phyloP scores from a whole-genome alignment of 2,329 filamentous ascomycete species.

The Botryotinia narcissicola region DNA sequence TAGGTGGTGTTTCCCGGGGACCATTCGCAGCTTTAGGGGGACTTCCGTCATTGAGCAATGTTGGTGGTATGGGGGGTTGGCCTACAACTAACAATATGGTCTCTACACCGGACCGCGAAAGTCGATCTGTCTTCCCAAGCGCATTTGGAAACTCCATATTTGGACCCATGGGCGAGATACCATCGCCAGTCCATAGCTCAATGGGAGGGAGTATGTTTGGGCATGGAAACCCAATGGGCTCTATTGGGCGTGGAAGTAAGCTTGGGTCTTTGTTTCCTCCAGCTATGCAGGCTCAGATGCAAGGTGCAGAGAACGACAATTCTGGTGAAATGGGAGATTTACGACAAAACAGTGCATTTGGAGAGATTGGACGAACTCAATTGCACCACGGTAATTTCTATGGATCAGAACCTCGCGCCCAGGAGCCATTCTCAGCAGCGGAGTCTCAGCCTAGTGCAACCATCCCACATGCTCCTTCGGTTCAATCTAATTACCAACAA shows the following conservation, averaged over 20 bases:
- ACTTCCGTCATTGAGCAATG: constrained; percentile 53
- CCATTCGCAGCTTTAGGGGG: constrained; percentile 64
- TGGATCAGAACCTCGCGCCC: constrained; percentile 40
- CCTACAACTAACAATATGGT: constrained; percentile 57
- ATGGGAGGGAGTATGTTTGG: constrained; percentile 70
- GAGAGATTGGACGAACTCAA: constrained; percentile 64
- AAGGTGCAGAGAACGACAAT: constrained; percentile 63
- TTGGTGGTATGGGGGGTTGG: constrained; percentile 46
- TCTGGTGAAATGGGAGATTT: constrained; percentile 58
- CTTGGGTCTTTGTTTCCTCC: constrained; percentile 83
- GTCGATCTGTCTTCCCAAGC: constrained; percentile 50
- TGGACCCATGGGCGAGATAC: constrained; percentile 72
- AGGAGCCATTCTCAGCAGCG: constrained; percentile 33
- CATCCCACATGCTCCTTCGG: constrained; percentile 32
- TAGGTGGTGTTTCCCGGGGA: constrained; percentile 54
- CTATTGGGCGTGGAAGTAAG: constrained; percentile 74
- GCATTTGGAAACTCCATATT: constrained; percentile 80
- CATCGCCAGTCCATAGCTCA: constrained; percentile 61
- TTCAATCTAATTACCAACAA: constrained; percentile 36
- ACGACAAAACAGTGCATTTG: constrained; percentile 60
- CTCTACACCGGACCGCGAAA: constrained; percentile 65
- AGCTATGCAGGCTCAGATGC: constrained; percentile 90
- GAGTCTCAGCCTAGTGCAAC: constrained; percentile 31
- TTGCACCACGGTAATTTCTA: constrained; percentile 57
- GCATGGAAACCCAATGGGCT: constrained; percentile 49